phyloP scores from a whole-genome alignment of 164 flowering plant species.

The Cinnamomum chago region DNA sequence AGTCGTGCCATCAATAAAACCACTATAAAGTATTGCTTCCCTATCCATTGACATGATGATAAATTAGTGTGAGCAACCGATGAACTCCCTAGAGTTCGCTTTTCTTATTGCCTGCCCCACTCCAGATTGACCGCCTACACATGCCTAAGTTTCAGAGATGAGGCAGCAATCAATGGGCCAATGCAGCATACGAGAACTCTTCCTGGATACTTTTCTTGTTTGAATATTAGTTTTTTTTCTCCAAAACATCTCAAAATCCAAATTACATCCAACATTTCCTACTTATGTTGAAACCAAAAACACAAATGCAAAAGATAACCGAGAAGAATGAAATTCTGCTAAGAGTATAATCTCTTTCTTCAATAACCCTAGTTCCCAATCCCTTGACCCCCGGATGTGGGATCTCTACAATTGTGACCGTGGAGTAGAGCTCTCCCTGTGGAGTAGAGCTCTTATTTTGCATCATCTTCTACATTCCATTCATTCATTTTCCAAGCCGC shows the following conservation, averaged over 20 bases:
- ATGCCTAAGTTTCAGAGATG: too few relatives aligned
- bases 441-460: conserved; percentile 16
- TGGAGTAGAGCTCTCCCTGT: conserved; percentile 41
- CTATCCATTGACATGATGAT: too few relatives aligned
- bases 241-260: not conserved
- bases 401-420: conserved; percentile 41
- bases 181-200: too few relatives aligned
- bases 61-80: too few relatives aligned
- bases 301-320: not conserved
- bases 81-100: too few relatives aligned
- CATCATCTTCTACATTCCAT: conserved; percentile 53
- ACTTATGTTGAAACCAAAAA: not conserved
- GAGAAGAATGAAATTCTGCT: not conserved
- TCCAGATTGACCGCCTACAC: too few relatives aligned
- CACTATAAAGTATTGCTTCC: too few relatives aligned
- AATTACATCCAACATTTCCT: not conserved
- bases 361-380: conserved; percentile 42
- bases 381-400: conserved; percentile 45
- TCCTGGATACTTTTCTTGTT: too few relatives aligned
- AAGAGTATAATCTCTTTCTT: conserved; percentile 20
- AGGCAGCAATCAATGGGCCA: too few relatives aligned
- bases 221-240: too few relatives aligned
- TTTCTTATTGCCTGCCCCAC: too few relatives aligned
- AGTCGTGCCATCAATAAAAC: too few relatives aligned
- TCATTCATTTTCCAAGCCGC: conserved; percentile 40